A percentile compares a stretch with the other conserved stretches of the same genome.
These are phyloP conservation scores for Prunus kanzakura DNA, from an alignment of 306 rosid genomes.

Conservation along the genomic window DNA sequence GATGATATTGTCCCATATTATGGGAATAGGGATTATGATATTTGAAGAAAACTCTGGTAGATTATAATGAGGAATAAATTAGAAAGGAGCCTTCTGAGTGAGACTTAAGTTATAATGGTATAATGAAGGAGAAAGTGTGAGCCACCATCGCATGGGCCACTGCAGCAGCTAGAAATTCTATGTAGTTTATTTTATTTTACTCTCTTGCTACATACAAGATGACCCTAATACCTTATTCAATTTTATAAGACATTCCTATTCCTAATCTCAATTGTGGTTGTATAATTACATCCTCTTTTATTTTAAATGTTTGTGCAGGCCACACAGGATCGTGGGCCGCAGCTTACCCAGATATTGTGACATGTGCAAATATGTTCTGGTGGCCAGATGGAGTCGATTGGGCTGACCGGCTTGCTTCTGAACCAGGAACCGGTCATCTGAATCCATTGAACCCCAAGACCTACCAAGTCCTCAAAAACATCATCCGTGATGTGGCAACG, in stretches of 20 bases:
- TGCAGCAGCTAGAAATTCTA: neutral
- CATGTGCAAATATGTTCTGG: conserved; percentile 94
- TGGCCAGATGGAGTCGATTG: conserved; percentile 52
- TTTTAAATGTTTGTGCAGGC: conserved; percentile 37
- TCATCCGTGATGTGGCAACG: conserved; percentile 48
- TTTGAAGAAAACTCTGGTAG: neutral
- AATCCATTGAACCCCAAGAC: conserved; percentile 84
- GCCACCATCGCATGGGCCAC: neutral
- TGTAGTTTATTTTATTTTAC: neutral
- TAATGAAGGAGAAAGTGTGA: neutral
- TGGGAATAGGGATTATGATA: neutral
- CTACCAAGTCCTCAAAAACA: conserved; percentile 66
- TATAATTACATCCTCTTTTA: neutral
- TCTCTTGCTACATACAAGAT: neutral
- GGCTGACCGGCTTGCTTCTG: conserved; percentile 57
- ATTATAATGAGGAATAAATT: neutral
- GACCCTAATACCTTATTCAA: neutral
- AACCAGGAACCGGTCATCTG: conserved; percentile 88
- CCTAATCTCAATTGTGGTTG: neutral
- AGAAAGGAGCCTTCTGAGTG: neutral
- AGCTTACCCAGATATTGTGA: conserved; percentile 77
- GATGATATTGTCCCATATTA: neutral
- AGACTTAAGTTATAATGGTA: no score
- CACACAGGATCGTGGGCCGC: conserved; percentile 91
- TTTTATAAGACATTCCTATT: neutral